Percentiles rank a stretch among this genome's conserved stretches.
Conservation (phyloP, 1,284 basidiomycete genomes). For the Amylostereum areolatum region DNA sequence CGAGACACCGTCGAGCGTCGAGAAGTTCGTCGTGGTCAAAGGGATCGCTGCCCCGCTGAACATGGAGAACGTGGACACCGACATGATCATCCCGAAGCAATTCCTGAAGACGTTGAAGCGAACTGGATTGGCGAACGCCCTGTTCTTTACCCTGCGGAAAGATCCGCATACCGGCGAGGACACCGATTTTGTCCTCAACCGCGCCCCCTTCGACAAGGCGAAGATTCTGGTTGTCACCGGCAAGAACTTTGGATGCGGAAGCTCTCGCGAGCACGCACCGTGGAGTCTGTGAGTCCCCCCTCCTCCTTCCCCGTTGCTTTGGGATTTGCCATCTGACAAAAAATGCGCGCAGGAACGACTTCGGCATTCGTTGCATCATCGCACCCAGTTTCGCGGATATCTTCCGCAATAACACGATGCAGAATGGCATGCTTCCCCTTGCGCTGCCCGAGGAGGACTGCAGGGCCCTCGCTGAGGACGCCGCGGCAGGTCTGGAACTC, state of each 20-base stretch:
- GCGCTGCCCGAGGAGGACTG: slow-evolving; percentile 75
- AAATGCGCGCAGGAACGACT: slow-evolving; percentile 65
- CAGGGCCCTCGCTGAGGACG: slow-evolving; percentile 73
- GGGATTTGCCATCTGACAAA: slow-evolving; percentile 1
- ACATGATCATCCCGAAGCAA: slow-evolving; percentile 96
- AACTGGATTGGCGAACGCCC: slow-evolving; percentile 84
- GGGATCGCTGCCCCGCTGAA: slow-evolving; percentile 87
- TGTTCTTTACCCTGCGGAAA: slow-evolving; percentile 84
- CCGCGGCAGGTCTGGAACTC: slow-evolving; percentile 73
- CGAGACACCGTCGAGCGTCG: slow-evolving; percentile 56
- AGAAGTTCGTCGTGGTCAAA: slow-evolving; percentile 77
- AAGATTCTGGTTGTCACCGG: slow-evolving; percentile 88
- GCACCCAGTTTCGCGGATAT: slow-evolving; percentile 95
- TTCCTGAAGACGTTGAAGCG: slow-evolving; percentile 95
- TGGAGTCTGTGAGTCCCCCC: slow-evolving; percentile 78
- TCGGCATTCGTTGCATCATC: slow-evolving; percentile 90
- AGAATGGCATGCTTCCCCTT: slow-evolving; percentile 94
- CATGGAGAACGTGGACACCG: slow-evolving; percentile 93
- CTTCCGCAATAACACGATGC: slow-evolving; percentile 90
- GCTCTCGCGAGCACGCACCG: slow-evolving; percentile 91
- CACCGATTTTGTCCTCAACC: slow-evolving; percentile 89
- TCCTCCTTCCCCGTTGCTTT: background rate
- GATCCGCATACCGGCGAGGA: slow-evolving; percentile 75
- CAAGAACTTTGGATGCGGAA: slow-evolving; percentile 93
- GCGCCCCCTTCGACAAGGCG: slow-evolving; percentile 74